Evolutionary conservation across 179 eudicot species (phyloP), one percentile per base, ranked within the genome.

Genomic region (Silene noctiflora): DNA sequence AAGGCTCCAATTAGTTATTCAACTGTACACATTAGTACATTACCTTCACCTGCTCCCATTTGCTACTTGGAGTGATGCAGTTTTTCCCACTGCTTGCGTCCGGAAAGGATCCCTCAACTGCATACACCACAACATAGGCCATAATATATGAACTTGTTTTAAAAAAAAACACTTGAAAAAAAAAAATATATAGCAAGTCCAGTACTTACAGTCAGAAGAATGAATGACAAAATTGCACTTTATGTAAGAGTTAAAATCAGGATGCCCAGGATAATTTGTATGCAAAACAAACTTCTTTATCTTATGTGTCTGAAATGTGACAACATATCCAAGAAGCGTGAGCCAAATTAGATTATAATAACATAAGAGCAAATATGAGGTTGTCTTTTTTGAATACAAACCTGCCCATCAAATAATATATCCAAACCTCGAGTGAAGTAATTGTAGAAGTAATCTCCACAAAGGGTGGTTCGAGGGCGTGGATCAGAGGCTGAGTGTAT

Each of bases 31-130:
- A 76, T 81, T 79, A 94, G 51, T 22, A 55, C 42, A 76, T 81
- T 79, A 94, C 98, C 97, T 92, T 95, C 83, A 95, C 98, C 77
- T 88, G 97, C 4, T 95, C 97, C 99, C 98, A 95, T 77, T 95
- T 95, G 72, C 96, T 93, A 87, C 89, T 84, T 24, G 99, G 90
- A 35, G 96, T 89, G 80, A 95, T 93, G 69, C 88, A 83, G 51
- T 78, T 74, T 76, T 93, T 95, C 22, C 88, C 82, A 77, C 85
- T 71, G 71, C 72, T 85, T 68, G 63, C 85, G 75, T 89, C 97
- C 42, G 82, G 81, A 64, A 85, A 89, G 21, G 91, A 81, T 59
- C 90, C 96, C 74, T 69, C 89, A 81, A 79, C 98, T 93, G 81
- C 79, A 79, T 51, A 33, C 70, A 77, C 77, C 35, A 79, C 72